phyloP scores from a whole-genome alignment of 257 asterid genomes.

The Forsythia viridissima region DNA sequence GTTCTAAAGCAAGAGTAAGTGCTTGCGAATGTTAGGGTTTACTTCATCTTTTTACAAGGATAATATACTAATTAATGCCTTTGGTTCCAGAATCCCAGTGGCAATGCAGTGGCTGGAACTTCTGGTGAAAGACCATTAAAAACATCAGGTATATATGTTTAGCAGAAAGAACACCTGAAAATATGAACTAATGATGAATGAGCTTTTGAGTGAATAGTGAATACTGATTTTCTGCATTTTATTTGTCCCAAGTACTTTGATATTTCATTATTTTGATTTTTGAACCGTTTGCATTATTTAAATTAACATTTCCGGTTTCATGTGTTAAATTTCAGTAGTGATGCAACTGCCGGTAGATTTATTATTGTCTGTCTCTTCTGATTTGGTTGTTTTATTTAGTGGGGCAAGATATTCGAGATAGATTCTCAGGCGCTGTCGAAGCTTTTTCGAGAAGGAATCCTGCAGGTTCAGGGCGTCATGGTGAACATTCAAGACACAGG shows the following conservation, averaged over 20 bases:
- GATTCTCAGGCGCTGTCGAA: slow-evolving; percentile 34
- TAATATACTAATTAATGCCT: background rate
- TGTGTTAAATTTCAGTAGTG: background rate
- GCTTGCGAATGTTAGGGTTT: background rate
- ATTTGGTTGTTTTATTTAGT: background rate
- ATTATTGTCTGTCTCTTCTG: background rate
- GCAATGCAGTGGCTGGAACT: slow-evolving; percentile 23
- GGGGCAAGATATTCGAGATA: slow-evolving; percentile 35
- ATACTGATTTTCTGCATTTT: background rate
- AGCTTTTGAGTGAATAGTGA: background rate
- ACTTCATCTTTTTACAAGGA: background rate
- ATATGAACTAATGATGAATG: background rate
- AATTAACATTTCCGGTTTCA: background rate
- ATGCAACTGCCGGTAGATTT: background rate
- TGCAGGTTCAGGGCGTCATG: slow-evolving; percentile 22
- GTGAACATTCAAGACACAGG: slow-evolving; percentile 35
- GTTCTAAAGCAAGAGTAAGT: slow-evolving; percentile 26
- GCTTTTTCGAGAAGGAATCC: slow-evolving; percentile 33
- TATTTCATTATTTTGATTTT: background rate
- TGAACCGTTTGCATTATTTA: background rate
- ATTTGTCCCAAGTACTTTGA: background rate
- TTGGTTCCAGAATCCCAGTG: slow-evolving; percentile 30
- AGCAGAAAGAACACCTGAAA: background rate
- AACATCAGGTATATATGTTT: slow-evolving; percentile 18
- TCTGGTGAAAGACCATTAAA: slow-evolving; percentile 25